These are phyloP conservation scores for Tolypocladium amazonense DNA, from an alignment of 2,329 filamentous ascomycete species.

Conservation along the genomic window DNA sequence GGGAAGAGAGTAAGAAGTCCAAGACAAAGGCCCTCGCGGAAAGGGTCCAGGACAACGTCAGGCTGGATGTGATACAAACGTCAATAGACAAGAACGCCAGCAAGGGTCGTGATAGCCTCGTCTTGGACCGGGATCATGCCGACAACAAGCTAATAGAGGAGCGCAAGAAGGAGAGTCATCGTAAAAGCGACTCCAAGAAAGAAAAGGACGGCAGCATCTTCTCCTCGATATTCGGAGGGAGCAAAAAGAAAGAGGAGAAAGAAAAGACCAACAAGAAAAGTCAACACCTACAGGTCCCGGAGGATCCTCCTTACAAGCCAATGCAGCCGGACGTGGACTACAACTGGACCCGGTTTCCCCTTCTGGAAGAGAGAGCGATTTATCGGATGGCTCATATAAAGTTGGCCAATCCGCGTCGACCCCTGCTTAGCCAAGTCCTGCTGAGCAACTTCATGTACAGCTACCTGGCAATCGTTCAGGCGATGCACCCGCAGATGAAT, in stretches of 20 bases:
- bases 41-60: conserved; percentile 63
- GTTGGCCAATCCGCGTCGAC: conserved; percentile 88
- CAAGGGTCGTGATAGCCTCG: conserved; percentile 69
- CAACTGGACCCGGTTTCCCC: conserved; percentile 90
- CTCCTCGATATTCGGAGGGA: conserved; percentile 81
- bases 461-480: conserved; percentile 95
- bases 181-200: conserved; percentile 73
- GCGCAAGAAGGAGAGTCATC: conserved; percentile 66
- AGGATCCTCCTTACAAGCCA: conserved; percentile 61
- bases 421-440: conserved; percentile 86
- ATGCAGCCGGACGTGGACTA: conserved; percentile 86
- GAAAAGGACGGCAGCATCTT: conserved; percentile 93
- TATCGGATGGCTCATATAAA: conserved; percentile 99
- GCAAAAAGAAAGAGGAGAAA: conserved; percentile 76
- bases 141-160: conserved; percentile 69
- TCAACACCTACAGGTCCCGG: conserved; percentile 65
- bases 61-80: conserved; percentile 76
- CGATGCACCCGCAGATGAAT: conserved; percentile 95
- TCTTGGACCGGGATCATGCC: conserved; percentile 67
- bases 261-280: conserved; percentile 66
- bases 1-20: conserved; percentile 54
- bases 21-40: conserved; percentile 50
- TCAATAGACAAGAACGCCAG: conserved; percentile 63
- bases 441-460: conserved; percentile 99
- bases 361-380: conserved; percentile 91